Evolutionary conservation across 169 alveolate species (phyloP).

Genomic region (Eimeria acervulina): DNA sequence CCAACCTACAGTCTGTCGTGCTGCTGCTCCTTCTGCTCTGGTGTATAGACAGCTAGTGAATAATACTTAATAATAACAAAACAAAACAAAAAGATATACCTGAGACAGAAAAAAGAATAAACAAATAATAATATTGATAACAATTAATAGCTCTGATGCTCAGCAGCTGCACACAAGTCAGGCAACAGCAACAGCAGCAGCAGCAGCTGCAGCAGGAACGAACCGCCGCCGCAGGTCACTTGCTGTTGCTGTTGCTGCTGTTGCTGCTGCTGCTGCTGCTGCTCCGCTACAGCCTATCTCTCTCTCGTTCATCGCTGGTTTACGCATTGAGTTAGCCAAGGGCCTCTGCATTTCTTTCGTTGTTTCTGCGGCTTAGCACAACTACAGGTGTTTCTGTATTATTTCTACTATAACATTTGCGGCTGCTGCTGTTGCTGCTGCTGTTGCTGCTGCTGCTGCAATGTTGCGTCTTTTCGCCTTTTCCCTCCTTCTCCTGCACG

Average conservation of each 20-base stretch:
- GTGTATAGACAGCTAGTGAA: no score
- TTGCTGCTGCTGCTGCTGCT: no score
- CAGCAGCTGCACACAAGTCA: not conserved
- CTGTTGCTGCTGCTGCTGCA: not conserved
- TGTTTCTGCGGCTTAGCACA: not conserved
- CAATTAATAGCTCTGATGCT: not conserved
- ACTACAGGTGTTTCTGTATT: not conserved
- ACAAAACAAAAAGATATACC: no score
- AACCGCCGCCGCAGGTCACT: conserved; percentile 24
- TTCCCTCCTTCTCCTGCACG: not conserved
- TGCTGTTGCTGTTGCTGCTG: not conserved
- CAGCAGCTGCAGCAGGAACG: not conserved
- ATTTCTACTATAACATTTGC: not conserved
- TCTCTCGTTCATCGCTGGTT: not conserved
- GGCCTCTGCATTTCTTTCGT: not conserved
- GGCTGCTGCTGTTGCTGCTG: not conserved
- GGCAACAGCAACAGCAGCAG: conserved; percentile 23
- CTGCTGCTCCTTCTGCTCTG: no score
- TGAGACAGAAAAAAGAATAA: not conserved
- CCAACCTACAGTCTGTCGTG: no score
- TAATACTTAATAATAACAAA: no score
- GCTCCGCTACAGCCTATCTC: not conserved
- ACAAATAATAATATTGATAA: not conserved
- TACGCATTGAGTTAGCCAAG: no score
- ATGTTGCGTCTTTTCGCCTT: not conserved